These are phyloP conservation scores for Chlorella ohadii DNA, from an alignment of 139 green algal genomes.

Conservation along the genomic window DNA sequence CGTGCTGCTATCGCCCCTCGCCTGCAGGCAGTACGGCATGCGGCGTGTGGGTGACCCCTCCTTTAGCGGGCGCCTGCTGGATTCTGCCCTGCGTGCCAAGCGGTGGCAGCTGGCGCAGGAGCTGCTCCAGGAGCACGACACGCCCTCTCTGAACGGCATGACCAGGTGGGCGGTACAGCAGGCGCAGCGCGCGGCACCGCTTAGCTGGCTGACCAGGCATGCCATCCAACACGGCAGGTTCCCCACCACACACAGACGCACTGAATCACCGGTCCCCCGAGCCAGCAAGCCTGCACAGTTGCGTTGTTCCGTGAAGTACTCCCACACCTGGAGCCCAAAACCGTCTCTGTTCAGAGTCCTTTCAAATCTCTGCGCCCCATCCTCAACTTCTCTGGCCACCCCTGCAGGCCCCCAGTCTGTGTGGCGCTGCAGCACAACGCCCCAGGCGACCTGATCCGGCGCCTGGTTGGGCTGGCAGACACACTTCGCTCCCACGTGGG, in stretches of 20 bases:
- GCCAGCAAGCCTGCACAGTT: too few relatives aligned
- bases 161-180: not conserved
- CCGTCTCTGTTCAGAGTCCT: too few relatives aligned
- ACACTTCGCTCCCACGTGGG: not conserved
- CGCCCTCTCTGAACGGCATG: not conserved
- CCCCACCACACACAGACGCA: too few relatives aligned
- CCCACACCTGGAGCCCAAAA: too few relatives aligned
- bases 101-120: not conserved
- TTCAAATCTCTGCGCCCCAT: not conserved
- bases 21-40: not conserved
- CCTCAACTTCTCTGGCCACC: too few relatives aligned
- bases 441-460: not conserved
- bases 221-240: too few relatives aligned
- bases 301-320: too few relatives aligned
- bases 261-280: too few relatives aligned
- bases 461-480: not conserved
- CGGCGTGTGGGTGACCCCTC: not conserved
- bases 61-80: not conserved
- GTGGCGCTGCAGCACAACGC: not conserved
- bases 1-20: too few relatives aligned
- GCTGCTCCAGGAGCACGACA: not conserved
- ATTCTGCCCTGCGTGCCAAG: not conserved
- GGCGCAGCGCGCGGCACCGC: too few relatives aligned
- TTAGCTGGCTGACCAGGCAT: too few relatives aligned
- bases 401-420: slow-evolving; percentile 13